A percentile compares a stretch with the other conserved stretches of the same genome.
Evolutionary conservation across 176 grass and related monocot genomes (phyloP).

Genomic region (Ensete ventricosum): DNA sequence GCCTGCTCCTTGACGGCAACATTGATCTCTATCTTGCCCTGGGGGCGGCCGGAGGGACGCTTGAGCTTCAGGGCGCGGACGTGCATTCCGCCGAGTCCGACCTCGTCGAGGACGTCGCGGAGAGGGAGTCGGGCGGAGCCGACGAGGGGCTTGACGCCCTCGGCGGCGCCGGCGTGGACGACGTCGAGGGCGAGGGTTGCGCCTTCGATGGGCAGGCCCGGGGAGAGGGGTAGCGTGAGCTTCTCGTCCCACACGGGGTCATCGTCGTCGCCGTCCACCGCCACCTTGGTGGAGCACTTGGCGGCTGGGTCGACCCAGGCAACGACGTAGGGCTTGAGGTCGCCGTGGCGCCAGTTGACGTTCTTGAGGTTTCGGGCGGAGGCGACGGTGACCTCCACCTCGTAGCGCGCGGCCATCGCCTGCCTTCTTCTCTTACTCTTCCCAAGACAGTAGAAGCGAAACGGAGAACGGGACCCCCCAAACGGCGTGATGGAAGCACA

Average conservation of each 20-base stretch:
- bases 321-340: slow-evolving; percentile 50
- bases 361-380: slow-evolving; percentile 68
- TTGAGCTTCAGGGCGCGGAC: slow-evolving; percentile 44
- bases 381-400: slow-evolving; percentile 46
- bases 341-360: slow-evolving; percentile 70
- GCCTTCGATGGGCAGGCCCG: slow-evolving; percentile 25
- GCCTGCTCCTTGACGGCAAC: slow-evolving; percentile 37
- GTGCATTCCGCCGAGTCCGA: slow-evolving; percentile 29
- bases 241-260: slow-evolving; percentile 68
- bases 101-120: slow-evolving; percentile 61
- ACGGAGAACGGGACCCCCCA: no score
- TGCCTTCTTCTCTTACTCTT: no score
- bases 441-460: no score
- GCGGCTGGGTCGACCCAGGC: slow-evolving; percentile 42
- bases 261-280: slow-evolving; percentile 38
- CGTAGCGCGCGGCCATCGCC: slow-evolving; percentile 27
- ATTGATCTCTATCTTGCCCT: slow-evolving; percentile 52
- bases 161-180: slow-evolving; percentile 50
- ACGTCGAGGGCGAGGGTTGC: slow-evolving; percentile 62
- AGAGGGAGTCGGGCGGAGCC: slow-evolving; percentile 56
- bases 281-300: slow-evolving; percentile 53
- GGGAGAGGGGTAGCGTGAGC: slow-evolving; percentile 33
- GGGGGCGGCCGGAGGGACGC: slow-evolving; percentile 57
- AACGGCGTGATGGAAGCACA: no score
- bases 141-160: slow-evolving; percentile 61